Evolutionary conservation across 192 early-diverging fungal genomes (phyloP).

Genomic region (Umbelopsis sp.): DNA sequence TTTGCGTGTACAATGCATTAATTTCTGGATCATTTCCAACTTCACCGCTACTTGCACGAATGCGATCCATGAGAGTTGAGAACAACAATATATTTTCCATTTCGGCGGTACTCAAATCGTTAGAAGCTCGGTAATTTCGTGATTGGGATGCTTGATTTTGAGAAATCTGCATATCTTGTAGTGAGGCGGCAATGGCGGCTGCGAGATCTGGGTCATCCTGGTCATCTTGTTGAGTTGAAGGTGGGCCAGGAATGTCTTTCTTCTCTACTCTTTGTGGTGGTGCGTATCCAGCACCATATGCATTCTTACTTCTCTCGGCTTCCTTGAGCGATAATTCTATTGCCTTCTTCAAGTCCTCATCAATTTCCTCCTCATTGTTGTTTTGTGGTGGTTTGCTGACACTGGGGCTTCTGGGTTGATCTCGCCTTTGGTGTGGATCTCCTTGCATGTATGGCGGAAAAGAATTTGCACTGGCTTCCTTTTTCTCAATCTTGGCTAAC

Average conservation of each 20-base stretch:
- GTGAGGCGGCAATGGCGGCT: constrained; percentile 79
- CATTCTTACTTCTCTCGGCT: constrained; percentile 49
- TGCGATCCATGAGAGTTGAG: constrained; percentile 78
- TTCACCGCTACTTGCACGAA: constrained; percentile 78
- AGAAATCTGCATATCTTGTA: constrained; percentile 59
- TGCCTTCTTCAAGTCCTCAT: constrained; percentile 90
- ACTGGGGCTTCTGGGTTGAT: neutral
- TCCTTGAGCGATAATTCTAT: constrained; percentile 92
- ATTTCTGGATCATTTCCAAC: constrained; percentile 77
- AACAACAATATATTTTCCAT: constrained; percentile 92
- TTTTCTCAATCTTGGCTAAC: constrained; percentile 26
- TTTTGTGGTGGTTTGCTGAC: constrained; percentile 14
- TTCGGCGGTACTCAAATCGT: constrained; percentile 74
- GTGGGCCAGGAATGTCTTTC: neutral
- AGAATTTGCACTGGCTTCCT: constrained; percentile 4
- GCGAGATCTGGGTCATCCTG: constrained; percentile 70
- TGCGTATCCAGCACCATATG: constrained; percentile 41
- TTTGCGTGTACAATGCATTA: constrained; percentile 81
- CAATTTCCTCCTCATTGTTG: constrained; percentile 59
- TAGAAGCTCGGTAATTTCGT: constrained; percentile 29
- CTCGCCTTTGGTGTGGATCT: constrained; percentile 14
- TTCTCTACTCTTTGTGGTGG: constrained; percentile 25
- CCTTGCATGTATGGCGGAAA: neutral
- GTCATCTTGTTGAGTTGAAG: constrained; percentile 37
- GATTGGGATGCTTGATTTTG: constrained; percentile 5